phyloP scores from a whole-genome alignment of 352 stramenopile genomes.

The Phytophthora melonis region DNA sequence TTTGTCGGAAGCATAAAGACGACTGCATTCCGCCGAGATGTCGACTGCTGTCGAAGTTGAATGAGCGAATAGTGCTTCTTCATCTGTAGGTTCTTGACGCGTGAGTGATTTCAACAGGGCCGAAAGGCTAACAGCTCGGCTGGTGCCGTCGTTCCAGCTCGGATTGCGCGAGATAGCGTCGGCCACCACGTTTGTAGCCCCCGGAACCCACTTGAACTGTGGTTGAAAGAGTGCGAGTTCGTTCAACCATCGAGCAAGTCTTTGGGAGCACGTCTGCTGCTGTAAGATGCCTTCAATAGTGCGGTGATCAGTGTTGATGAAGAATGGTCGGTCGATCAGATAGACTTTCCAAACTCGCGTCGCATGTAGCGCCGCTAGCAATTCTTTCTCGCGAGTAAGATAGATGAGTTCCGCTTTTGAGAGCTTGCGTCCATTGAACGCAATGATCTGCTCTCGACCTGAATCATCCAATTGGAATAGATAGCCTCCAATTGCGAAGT shows the following conservation, averaged over 20 bases:
- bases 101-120: slow-evolving; percentile 2
- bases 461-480: no score
- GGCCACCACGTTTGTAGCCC: slow-evolving; percentile 8
- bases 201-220: slow-evolving; percentile 7
- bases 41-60: slow-evolving; percentile 1
- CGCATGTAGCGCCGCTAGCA: not conserved
- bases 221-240: slow-evolving; percentile 11
- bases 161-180: slow-evolving; percentile 13
- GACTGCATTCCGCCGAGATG: slow-evolving; percentile 1
- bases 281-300: slow-evolving; percentile 1
- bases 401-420: no score
- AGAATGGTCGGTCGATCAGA: slow-evolving; percentile 7
- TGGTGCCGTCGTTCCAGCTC: slow-evolving; percentile 12
- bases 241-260: slow-evolving; percentile 8
- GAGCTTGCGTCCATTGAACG: no score
- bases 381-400: no score
- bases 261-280: slow-evolving; percentile 3
- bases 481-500: no score
- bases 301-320: not conserved
- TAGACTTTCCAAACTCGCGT: slow-evolving; percentile 10
- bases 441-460: no score
- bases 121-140: slow-evolving; percentile 1
- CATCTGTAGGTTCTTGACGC: not conserved
- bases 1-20: not conserved
- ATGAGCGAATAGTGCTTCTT: slow-evolving; percentile 2